Evolutionary conservation across 192 early-diverging fungal genomes (phyloP).

Genomic region (Diversispora epigaea): DNA sequence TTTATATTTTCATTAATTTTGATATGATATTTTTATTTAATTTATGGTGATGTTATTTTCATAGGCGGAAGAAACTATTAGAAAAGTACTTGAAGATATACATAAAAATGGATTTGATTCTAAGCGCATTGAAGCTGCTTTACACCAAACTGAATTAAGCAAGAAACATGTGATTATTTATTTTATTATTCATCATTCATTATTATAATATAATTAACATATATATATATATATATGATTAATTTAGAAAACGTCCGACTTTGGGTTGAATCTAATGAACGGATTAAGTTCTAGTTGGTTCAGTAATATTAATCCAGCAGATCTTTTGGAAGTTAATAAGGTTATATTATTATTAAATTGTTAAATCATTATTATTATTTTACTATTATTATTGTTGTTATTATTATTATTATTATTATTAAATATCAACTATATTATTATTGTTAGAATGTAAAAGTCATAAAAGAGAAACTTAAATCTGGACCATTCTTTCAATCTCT

Average conservation of each 20-base stretch:
- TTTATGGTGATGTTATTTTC: neutral
- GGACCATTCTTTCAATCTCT: constrained; percentile 72
- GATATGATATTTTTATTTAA: neutral
- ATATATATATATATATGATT: constrained; percentile 24
- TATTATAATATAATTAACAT: neutral
- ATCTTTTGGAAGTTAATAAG: constrained; percentile 78
- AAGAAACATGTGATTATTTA: constrained; percentile 72
- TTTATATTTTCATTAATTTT: constrained; percentile 9
- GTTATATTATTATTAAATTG: constrained; percentile 44
- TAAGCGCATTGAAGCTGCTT: constrained; percentile 74
- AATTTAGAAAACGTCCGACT: constrained; percentile 74
- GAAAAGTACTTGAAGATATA: constrained; percentile 64
- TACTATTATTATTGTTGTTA: neutral
- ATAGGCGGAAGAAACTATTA: constrained; percentile 68
- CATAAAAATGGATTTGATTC: constrained; percentile 75
- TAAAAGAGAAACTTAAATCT: constrained; percentile 58
- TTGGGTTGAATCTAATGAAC: constrained; percentile 83
- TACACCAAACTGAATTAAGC: constrained; percentile 87
- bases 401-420: neutral
- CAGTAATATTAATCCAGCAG: constrained; percentile 82
- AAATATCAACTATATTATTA: neutral
- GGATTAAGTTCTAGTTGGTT: constrained; percentile 79
- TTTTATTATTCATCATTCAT: neutral
- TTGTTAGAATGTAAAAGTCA: constrained; percentile 62
- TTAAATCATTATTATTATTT: neutral